Base-by-base conservation (phyloP, 805 yeast genomes). In the Cyberlindnera euphorbiae region DNA sequence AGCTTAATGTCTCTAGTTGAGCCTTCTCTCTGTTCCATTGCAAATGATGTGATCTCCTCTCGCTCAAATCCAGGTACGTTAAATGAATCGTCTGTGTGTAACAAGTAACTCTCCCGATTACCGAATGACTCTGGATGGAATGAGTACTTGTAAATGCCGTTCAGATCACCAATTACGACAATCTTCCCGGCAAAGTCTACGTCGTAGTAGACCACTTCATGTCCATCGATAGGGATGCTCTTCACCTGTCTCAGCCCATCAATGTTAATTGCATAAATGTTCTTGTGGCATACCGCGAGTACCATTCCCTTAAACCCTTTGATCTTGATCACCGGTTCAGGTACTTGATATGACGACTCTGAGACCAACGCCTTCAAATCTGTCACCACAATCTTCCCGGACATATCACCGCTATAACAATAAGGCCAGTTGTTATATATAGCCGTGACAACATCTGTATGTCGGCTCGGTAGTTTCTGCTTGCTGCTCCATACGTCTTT, bases 151-250 rank as follows among this genome's bases (percentile, higher is more conserved):
- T 32, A 28, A 0, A 54, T 8, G 3, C 35, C 23, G 1, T 30
- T 19, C 0, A 8, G 9, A 27, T 38, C 27, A 12, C 47, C 46
- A 6, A 49, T 15, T 1, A 53, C 30, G 8, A 53, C 25, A 4
- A 33, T 3, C 22, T 42, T 41, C 2, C 51, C 52, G 9, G 46
- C 49, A 28, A 51, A 48, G 33, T 54, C 59, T 13, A 54, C 54
- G 6, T 47, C 46, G 11, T 48, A 53, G 30, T 36, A 24, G 12
- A 24, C 8, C 3, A 21, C 24, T 12, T 21, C 19, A 7, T 6
- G 11, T 6, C 24, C 17, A 8, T 29, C 13, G 26, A 37, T 40
- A 2, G 30, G 32, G 7, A 49, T 41, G 3, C 30, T 13, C 23
- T 28, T n/a, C 2, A 39, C 21, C 3, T 8, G 12, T 12, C 26